Evolutionary conservation across 257 asterid species (phyloP), one percentile per base, ranked within the genome.

Genomic region (Rauvolfia tetraphylla): DNA sequence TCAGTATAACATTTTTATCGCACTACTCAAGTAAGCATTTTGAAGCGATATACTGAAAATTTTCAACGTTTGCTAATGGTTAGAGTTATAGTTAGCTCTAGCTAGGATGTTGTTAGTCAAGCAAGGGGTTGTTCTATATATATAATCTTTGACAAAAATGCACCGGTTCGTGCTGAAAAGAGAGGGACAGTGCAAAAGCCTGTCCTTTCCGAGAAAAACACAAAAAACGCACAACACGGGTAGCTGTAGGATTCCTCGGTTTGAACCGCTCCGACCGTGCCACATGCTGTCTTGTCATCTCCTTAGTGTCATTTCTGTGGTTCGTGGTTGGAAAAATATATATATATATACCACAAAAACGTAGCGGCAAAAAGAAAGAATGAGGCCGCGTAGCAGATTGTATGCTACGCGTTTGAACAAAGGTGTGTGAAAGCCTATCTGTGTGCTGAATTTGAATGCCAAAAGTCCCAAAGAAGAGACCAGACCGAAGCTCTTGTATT

Each of bases 231-330:
- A 62, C n/a, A 5, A 38, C 4, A 29, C 1, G 15, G 2, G 5
- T 31, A 65, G 48, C 48, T 65, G 48, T 63, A 34, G n/a, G 25
- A 23, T 62, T 18, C 17, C n/a, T 63, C 69, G 23, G 3, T 23
- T 58, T 34, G 57, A 36, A 38, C 29, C 17, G 18, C 56, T 73
- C 67, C 67, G 70, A 73, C 53, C 70, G 38, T 41, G 58, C 58
- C 70, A 41, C 58, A 15, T 74, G 61, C 78, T 25, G 18, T 18
- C 71, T 41, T 74, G 70, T 58, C 77, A 73, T n/a, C 77, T 58
- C 58, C 31, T 58, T n/a, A 15, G 1, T 39, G 38, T 17, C 44
- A 1, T 39, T 57, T 34, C 61, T 53, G 59, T 25, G 34, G 33
- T 51, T 15, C 61, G 6, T 46, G 59, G 14, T n/a, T 0, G 14